Percentiles rank a stretch among this genome's conserved stretches.
Conservation (phyloP, 352 stramenopile genomes). For the Globisporangium perplexum region DNA sequence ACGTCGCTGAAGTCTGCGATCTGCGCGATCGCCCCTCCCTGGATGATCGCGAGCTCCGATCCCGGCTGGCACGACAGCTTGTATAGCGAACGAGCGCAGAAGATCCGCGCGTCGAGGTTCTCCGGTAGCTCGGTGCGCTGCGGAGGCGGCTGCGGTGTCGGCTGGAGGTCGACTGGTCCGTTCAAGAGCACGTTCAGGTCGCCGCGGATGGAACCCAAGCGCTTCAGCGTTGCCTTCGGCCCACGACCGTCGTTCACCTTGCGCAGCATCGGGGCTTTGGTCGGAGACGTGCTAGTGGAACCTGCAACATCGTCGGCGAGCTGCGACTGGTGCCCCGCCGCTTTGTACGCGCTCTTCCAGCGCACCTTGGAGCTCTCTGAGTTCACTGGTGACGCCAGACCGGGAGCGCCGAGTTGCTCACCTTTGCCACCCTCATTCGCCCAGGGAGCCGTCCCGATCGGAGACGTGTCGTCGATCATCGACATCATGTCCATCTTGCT, state of each 20-base stretch:
- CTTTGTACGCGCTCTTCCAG: slow-evolving; percentile 5
- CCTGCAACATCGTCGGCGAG: not conserved
- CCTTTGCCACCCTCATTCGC: slow-evolving; percentile 5
- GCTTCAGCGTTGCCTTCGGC: slow-evolving; percentile 17
- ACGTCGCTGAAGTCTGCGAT: slow-evolving; percentile 70
- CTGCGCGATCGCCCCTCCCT: slow-evolving; percentile 52
- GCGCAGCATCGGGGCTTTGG: not conserved
- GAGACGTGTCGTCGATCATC: slow-evolving; percentile 22
- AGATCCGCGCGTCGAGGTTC: slow-evolving; percentile 53
- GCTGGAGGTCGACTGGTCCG: slow-evolving; percentile 14
- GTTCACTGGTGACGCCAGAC: not conserved
- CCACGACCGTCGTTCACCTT: not conserved
- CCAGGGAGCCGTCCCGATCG: slow-evolving; percentile 4
- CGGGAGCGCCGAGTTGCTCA: not conserved
- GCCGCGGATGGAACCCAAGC: slow-evolving; percentile 28
- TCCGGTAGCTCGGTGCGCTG: slow-evolving; percentile 9
- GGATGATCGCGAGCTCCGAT: slow-evolving; percentile 54
- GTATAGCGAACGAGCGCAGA: slow-evolving; percentile 72
- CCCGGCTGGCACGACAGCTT: slow-evolving; percentile 66
- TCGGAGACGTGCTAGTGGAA: not conserved
- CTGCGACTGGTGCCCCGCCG: not conserved
- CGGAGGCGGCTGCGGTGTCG: not conserved
- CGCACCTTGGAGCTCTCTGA: not conserved
- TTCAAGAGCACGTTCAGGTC: slow-evolving; percentile 22
- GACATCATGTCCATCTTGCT: slow-evolving; percentile 33